Base-by-base conservation (phyloP, 148 eudicot genomes). In the Rhododendron ovatum region DNA sequence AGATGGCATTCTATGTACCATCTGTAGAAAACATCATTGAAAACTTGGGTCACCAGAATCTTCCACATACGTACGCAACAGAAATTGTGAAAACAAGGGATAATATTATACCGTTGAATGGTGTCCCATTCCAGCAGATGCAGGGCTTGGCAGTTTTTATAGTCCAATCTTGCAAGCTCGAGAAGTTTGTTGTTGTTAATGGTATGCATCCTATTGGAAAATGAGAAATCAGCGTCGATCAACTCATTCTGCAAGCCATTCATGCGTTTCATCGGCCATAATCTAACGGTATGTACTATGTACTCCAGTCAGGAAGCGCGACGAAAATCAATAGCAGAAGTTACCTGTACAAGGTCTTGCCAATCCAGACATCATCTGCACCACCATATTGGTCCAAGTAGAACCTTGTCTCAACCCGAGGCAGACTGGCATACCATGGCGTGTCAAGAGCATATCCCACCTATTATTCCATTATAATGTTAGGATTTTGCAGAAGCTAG, bases 321-420 rank as follows among this genome's bases (percentile, higher is more conserved):
- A 39, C 41, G 41, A 45, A 45, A 45, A 55, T 55, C 22, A 39
- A 39, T 39, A 79, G 24, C 2, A 59, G 26, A 24, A 14, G 17
- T 1, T 85, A 93, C 98, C 98, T 95, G 84, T 96, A 96, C 61
- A 96, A 91, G 39, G 95, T 93, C 82, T 96, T 96, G 26, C 95
- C 98, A 3, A 96, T 96, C 98, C 98, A 96, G 28, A 91, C 93
- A 84, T 96, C 98, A 43, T 92, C 88, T 74, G 90, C 92, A 18
- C 98, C 98, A 2, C 98, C 98, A 80, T 95, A 96, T 74, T 96
- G 98, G 55, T 95, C 96, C 26, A 96, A 87, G 85, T 89, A 96
- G 82, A 93, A 91, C 82, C 95, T 88, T 7, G 98, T 87, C 87
- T 93, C 98, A 11, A 96, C 47, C 3, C 98, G 92, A 47, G 98